Percentiles rank a stretch among this genome's conserved stretches.
Conservation (phyloP, 768 basidiomycete genomes). For the Termitomyces sp. region DNA sequence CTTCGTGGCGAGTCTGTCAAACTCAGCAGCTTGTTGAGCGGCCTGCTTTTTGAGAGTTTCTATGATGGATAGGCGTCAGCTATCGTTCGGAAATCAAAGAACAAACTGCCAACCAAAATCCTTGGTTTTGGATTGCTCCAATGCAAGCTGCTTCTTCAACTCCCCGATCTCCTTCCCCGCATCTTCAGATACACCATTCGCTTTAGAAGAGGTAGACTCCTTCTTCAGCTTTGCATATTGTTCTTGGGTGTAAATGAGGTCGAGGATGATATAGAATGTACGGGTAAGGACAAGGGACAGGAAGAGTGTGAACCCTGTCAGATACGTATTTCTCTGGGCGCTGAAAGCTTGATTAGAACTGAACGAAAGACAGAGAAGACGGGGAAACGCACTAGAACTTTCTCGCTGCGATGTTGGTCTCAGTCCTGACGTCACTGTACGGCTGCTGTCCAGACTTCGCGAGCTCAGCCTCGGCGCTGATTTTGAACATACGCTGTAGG, state of each 20-base stretch:
- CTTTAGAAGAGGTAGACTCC: conserved; percentile 23
- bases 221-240: conserved; percentile 83
- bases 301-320: conserved; percentile 93
- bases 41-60: conserved; percentile 84
- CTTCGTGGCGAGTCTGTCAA: conserved; percentile 77
- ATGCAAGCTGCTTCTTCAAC: conserved; percentile 65
- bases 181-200: conserved; percentile 26
- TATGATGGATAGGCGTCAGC: conserved; percentile 20
- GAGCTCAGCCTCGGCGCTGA: conserved; percentile 66
- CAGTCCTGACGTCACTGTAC: conserved; percentile 65
- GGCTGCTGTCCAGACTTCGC: conserved; percentile 53
- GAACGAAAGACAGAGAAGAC: not conserved
- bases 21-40: conserved; percentile 71
- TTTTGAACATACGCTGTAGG: conserved; percentile 86
- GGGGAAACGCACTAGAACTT: conserved; percentile 81
- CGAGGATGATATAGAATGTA: conserved; percentile 88
- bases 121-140: conserved; percentile 51
- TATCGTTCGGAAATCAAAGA: not conserved
- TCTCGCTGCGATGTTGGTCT: conserved; percentile 86
- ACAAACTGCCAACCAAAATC: conserved; percentile 52
- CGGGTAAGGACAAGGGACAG: conserved; percentile 92
- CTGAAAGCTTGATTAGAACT: conserved; percentile 30
- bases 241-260: conserved; percentile 88
- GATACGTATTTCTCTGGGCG: conserved; percentile 86
- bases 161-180: conserved; percentile 56